Percentiles rank a stretch among this genome's conserved stretches.
These are phyloP conservation scores for Polytolypa hystricis DNA, from an alignment of 2,329 filamentous ascomycete genomes.

Conservation along the genomic window DNA sequence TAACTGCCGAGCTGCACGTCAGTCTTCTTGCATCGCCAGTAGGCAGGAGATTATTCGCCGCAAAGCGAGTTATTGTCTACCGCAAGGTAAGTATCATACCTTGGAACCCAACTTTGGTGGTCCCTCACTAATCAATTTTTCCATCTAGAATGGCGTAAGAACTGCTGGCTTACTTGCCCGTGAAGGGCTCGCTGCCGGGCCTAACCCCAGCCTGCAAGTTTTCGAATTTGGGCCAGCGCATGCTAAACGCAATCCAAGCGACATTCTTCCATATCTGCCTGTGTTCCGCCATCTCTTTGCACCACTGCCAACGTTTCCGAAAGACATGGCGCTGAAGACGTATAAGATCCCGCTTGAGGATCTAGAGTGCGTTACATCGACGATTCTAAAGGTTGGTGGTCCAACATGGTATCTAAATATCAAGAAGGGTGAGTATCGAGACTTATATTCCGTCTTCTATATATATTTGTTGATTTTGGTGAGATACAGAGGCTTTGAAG, in stretches of 20 bases:
- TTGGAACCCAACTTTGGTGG: slow-evolving; percentile 13
- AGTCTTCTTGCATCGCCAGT: slow-evolving; percentile 68
- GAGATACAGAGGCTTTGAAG: slow-evolving; percentile 36
- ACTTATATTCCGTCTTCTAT: too few relatives aligned
- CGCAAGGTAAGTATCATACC: slow-evolving; percentile 41
- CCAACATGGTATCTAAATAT: slow-evolving; percentile 38
- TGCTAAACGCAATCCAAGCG: slow-evolving; percentile 63
- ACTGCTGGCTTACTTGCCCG: slow-evolving; percentile 70
- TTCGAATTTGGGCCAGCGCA: slow-evolving; percentile 63
- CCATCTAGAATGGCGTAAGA: slow-evolving; percentile 58
- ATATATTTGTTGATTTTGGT: neutral
- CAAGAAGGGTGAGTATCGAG: slow-evolving; percentile 40
- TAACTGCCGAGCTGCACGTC: slow-evolving; percentile 72
- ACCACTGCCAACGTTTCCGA: slow-evolving; percentile 53
- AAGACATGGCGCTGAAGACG: slow-evolving; percentile 57
- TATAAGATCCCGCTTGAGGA: slow-evolving; percentile 62
- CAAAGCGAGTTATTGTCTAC: slow-evolving; percentile 70
- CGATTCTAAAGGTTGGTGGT: slow-evolving; percentile 43
- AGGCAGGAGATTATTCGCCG: slow-evolving; percentile 66
- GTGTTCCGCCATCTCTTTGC: slow-evolving; percentile 58
- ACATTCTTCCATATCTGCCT: slow-evolving; percentile 73
- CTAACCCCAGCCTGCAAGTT: slow-evolving; percentile 61
- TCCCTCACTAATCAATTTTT: slow-evolving; percentile 3
- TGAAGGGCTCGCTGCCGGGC: slow-evolving; percentile 59
- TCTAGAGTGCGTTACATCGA: slow-evolving; percentile 74